Evolutionary conservation across 495 filamentous ascomycete genomes (phyloP), one percentile per base, ranked within the genome.

Genomic region (Xylaria palmicola): DNA sequence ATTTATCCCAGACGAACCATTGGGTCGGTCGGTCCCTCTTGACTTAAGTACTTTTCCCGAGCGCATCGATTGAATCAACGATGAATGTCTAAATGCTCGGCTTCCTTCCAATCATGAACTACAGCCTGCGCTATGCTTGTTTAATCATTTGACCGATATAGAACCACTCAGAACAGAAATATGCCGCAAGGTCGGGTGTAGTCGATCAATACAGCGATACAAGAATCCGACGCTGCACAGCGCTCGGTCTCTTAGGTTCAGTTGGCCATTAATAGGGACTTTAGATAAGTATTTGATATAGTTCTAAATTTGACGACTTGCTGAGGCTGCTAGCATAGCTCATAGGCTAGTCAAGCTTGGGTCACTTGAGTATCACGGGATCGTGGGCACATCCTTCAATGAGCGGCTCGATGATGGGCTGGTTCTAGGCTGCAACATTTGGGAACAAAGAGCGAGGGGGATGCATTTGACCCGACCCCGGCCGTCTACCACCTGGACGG

Each of bases 261-360:
- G 24, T 6, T 20, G 6, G 13, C 19, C 51, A 55, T 36, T 55
- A 27, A 37, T 52, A 37, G 48, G n/a, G 22, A 24, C 32, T 22
- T 36, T 34, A 27, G 22, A 39, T 9, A 44, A 0, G 55, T 57
- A 57, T 57, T 57, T 57, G 55, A 57, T 57, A 20, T 48, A 17
- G 55, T 45, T 47, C 55, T 36, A 36, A 36, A 34, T 47, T 57
- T 43, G 55, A 57, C 41, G 19, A 4, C 6, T 24, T 57, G 55
- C 26, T 36, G 40, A 13, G 27, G 13, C 27, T 27, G 55, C n/a
- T 30, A 48, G 32, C 9, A 36, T 48, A 15, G n/a, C 48, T 0
- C 17, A 24, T 10, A 48, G 30, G 29, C 55, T 34, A 36, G 27
- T 47, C 30, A 17, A 26, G 55, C 26, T 47, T 48, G 43, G 26